These are phyloP conservation scores for Blastobotrys malaysiensis DNA, from an alignment of 1,139 yeast genomes.

Conservation along the genomic window DNA sequence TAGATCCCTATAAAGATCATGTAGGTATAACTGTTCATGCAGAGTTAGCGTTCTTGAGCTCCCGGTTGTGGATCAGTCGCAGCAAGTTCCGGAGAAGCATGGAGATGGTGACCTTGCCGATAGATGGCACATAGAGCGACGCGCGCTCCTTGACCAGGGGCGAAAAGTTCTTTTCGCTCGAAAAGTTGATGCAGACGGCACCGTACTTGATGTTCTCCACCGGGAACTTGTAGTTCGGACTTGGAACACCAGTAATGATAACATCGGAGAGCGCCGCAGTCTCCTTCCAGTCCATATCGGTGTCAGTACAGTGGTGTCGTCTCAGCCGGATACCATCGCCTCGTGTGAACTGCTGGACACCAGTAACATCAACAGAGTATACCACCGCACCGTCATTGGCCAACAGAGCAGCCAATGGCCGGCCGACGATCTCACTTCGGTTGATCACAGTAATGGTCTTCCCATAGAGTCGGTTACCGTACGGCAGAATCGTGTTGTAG, in stretches of 20 bases:
- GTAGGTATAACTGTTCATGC: background rate
- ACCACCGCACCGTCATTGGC: conserved; percentile 98
- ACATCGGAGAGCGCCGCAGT: conserved; percentile 79
- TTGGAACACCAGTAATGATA: conserved; percentile 92
- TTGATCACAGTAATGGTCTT: conserved; percentile 86
- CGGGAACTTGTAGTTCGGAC: conserved; percentile 77
- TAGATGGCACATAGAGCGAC: conserved; percentile 86
- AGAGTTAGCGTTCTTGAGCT: background rate
- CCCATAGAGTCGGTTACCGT: conserved; percentile 90
- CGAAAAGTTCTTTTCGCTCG: conserved; percentile 81
- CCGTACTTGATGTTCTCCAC: conserved; percentile 75
- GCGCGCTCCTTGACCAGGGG: conserved; percentile 78
- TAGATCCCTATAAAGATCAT: background rate
- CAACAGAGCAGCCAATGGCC: conserved; percentile 90
- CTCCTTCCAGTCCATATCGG: conserved; percentile 48
- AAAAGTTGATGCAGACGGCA: conserved; percentile 83
- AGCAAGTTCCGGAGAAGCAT: conserved; percentile 86
- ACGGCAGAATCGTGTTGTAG: conserved; percentile 72
- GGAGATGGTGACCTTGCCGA: conserved; percentile 92
- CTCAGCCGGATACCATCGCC: conserved; percentile 83
- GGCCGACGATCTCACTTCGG: conserved; percentile 92
- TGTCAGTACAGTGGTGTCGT: conserved; percentile 78
- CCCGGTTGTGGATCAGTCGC: conserved; percentile 66
- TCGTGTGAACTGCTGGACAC: conserved; percentile 85
- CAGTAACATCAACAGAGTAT: conserved; percentile 82